phyloP scores from a whole-genome alignment of 768 basidiomycete genomes.

The Sarcodon aspratus region DNA sequence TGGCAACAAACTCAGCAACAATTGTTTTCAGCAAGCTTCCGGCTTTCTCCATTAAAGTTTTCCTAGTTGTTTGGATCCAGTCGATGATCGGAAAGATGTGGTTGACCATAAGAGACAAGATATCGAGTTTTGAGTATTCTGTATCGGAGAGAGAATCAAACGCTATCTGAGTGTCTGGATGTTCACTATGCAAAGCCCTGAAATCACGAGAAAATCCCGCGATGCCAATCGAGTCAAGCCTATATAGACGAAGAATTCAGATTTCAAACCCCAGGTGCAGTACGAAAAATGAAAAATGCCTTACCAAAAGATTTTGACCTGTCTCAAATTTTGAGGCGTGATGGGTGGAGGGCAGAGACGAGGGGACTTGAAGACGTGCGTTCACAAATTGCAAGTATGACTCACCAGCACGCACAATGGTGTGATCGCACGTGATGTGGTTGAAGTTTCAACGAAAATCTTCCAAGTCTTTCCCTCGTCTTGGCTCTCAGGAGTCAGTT shows the following conservation, averaged over 20 bases:
- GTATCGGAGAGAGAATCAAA: constrained; percentile 12
- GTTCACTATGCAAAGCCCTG: constrained; percentile 36
- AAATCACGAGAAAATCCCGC: constrained; percentile 53
- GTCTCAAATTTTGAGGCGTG: no score
- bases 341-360: no score
- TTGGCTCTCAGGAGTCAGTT: no score
- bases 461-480: no score
- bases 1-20: constrained; percentile 19
- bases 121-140: constrained; percentile 1
- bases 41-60: constrained; percentile 14
- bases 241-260: constrained; percentile 8
- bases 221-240: constrained; percentile 46
- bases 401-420: no score
- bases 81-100: constrained; percentile 18
- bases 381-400: no score
- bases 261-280: no score
- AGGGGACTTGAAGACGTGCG: no score
- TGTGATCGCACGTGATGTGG: no score
- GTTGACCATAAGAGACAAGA: constrained; percentile 14
- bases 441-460: no score
- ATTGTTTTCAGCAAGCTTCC: constrained; percentile 21
- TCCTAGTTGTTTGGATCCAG: constrained; percentile 18
- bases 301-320: no score
- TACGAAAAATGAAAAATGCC: constrained; percentile 1
- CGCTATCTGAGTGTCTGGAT: constrained; percentile 21